Conservation (phyloP, 805 yeast genomes). For the Yarrowia porcina region DNA sequence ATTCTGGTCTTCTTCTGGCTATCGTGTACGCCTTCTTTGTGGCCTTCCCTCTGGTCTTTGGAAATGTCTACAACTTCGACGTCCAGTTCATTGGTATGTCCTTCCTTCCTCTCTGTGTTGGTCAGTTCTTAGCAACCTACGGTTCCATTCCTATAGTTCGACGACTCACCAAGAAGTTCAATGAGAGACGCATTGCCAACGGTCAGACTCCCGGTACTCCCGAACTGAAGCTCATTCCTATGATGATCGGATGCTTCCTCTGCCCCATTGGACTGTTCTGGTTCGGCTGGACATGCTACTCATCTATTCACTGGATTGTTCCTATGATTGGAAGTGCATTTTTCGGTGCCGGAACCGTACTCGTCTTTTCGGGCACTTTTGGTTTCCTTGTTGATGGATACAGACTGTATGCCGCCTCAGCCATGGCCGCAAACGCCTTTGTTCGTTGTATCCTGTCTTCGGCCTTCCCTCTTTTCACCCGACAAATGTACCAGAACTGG, state of each 20-base stretch:
- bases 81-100: slow-evolving; percentile 55
- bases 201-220: slow-evolving; percentile 49
- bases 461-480: slow-evolving; percentile 79
- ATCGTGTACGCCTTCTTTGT: slow-evolving; percentile 61
- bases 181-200: slow-evolving; percentile 44
- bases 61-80: slow-evolving; percentile 46
- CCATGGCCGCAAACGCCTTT: slow-evolving; percentile 83
- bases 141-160: slow-evolving; percentile 49
- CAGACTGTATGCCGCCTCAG: slow-evolving; percentile 68
- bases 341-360: slow-evolving; percentile 55
- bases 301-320: slow-evolving; percentile 57
- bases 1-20: slow-evolving; percentile 64
- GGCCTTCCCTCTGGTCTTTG: slow-evolving; percentile 56
- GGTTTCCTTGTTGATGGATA: slow-evolving; percentile 50
- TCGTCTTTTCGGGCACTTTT: slow-evolving; percentile 60
- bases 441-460: slow-evolving; percentile 71
- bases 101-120: slow-evolving; percentile 57
- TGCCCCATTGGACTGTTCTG: slow-evolving; percentile 63
- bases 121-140: slow-evolving; percentile 49
- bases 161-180: slow-evolving; percentile 38
- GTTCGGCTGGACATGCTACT: slow-evolving; percentile 70
- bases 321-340: slow-evolving; percentile 59
- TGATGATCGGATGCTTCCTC: slow-evolving; percentile 54
- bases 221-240: slow-evolving; percentile 57
- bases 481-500: slow-evolving; percentile 73